phyloP scores from a whole-genome alignment of 768 basidiomycete genomes.

The Auriculariales sp. region DNA sequence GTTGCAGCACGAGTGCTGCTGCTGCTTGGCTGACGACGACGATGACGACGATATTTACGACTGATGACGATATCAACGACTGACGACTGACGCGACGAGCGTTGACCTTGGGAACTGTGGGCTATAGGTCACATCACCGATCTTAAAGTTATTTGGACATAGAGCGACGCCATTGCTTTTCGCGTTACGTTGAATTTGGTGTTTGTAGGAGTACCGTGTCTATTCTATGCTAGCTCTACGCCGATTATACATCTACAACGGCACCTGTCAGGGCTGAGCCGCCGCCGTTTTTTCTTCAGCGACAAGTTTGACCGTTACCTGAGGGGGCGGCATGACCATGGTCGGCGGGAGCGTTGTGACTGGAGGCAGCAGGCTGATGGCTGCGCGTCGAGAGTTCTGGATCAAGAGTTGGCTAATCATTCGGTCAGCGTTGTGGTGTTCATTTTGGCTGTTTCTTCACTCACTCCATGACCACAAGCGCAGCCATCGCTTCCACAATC shows the following conservation, averaged over 20 bases:
- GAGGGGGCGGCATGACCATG: slow-evolving; percentile 56
- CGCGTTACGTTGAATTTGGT: not conserved
- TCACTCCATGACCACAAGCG: slow-evolving; percentile 83
- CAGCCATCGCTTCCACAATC: slow-evolving; percentile 97
- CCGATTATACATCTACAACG: not conserved
- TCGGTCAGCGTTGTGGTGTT: not conserved
- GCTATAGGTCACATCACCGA: no score
- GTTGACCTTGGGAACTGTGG: no score
- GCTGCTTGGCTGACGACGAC: slow-evolving; percentile 33
- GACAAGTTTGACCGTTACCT: not conserved
- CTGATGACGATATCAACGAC: not conserved
- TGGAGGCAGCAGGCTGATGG: slow-evolving; percentile 66
- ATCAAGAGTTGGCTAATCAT: slow-evolving; percentile 52
- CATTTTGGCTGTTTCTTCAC: slow-evolving; percentile 5
- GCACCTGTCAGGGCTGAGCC: not conserved
- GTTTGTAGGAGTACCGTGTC: slow-evolving; percentile 4
- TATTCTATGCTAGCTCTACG: not conserved
- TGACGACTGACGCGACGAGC: not conserved
- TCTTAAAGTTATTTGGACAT: not conserved
- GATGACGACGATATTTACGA: slow-evolving; percentile 35
- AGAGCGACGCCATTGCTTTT: slow-evolving; percentile 5
- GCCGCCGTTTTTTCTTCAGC: not conserved
- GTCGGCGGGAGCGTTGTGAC: slow-evolving; percentile 82
- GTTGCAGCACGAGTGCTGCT: slow-evolving; percentile 47
- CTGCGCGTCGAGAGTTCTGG: slow-evolving; percentile 69